Base-by-base conservation (phyloP, 768 basidiomycete genomes). In the Daedaleopsis nitida region DNA sequence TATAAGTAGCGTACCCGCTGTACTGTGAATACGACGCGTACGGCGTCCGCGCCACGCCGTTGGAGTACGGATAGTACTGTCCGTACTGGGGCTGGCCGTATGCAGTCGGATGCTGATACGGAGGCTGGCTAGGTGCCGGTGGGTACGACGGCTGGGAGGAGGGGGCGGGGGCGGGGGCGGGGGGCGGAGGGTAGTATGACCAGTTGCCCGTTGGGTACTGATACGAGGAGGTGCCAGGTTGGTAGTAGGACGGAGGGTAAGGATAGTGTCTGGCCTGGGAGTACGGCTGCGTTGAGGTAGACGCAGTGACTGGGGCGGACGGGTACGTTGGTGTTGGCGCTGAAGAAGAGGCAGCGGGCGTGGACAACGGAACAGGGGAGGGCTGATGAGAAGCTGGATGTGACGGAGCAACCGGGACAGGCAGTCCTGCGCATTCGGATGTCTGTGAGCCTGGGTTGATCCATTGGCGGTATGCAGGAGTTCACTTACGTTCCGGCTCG, bases 401-500 rank as follows among this genome's bases (percentile, higher is more conserved):
- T 7, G 47, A 49, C 6, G 52, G 21, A 1, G 35, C 37, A 19
- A 32, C 52, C 21, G 27, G 38, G n/a, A 19, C 52, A 43, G 51
- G 52, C 4, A 43, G 16, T 62, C 23, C 35, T 12, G 48, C 34
- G 27, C 27, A 32, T 32, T 32, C 27, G 27, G 32, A 17, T 24
- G n/a, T n/a, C 47, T 35, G 47, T 49, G 13, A 49, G 47, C 47
- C 21, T 11, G 12, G 50, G 34, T 21, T 43, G 11, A 47, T 17
- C 8, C 32, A 17, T 35, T 44, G 16, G 24, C 39, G 43, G 39
- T 23, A 32, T 32, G 27, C 6, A 51, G 21, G 42, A 32, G 16
- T n/a, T 12, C 48, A 74, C 83, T 77, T 73, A 85, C 85, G 75
- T 68, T 76, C 74, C 27, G 77, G 70, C 52, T 83, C 81, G 42